Evolutionary conservation across 371 early-diverging fungal species (phyloP).

Genomic region (Cladochytrium tenue): DNA sequence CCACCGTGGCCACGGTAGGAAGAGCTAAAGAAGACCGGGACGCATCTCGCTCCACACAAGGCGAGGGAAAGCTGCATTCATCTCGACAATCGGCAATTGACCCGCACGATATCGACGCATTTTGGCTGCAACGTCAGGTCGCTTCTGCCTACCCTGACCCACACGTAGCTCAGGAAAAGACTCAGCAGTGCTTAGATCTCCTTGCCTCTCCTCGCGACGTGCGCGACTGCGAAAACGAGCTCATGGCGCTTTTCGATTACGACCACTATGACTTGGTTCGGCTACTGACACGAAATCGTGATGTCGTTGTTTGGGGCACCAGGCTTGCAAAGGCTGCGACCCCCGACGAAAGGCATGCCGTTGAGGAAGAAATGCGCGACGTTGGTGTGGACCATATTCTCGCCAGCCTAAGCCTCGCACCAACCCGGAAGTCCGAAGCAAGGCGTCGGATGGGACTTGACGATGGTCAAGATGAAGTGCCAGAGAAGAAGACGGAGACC

Average conservation of each 20-base stretch:
- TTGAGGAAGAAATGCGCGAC: constrained; percentile 73
- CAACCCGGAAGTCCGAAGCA: constrained; percentile 37
- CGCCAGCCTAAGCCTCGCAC: constrained; percentile 54
- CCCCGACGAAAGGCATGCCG: constrained; percentile 47
- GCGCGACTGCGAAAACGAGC: constrained; percentile 90
- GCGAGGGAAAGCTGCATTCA: constrained; percentile 6
- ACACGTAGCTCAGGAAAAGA: constrained; percentile 83
- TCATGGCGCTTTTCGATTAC: constrained; percentile 91
- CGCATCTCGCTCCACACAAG: not conserved
- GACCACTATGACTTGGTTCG: constrained; percentile 92
- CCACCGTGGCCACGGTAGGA: constrained; percentile 23
- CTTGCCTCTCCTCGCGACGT: constrained; percentile 66
- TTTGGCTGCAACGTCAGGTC: constrained; percentile 94
- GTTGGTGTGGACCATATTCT: constrained; percentile 73
- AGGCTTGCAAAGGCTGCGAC: constrained; percentile 73
- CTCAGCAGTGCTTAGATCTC: constrained; percentile 72
- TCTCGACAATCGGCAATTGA: constrained; percentile 17
- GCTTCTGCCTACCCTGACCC: constrained; percentile 81
- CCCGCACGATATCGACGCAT: constrained; percentile 91
- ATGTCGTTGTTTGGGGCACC: constrained; percentile 89
- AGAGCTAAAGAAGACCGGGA: not conserved
- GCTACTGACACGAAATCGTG: constrained; percentile 81
- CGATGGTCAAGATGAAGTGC: constrained; percentile 70
- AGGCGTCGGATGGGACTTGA: constrained; percentile 68
- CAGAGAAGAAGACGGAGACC: constrained; percentile 43